Conservation (phyloP, 2,329 filamentous ascomycete species). For the Conoideocrella luteorostrata region DNA sequence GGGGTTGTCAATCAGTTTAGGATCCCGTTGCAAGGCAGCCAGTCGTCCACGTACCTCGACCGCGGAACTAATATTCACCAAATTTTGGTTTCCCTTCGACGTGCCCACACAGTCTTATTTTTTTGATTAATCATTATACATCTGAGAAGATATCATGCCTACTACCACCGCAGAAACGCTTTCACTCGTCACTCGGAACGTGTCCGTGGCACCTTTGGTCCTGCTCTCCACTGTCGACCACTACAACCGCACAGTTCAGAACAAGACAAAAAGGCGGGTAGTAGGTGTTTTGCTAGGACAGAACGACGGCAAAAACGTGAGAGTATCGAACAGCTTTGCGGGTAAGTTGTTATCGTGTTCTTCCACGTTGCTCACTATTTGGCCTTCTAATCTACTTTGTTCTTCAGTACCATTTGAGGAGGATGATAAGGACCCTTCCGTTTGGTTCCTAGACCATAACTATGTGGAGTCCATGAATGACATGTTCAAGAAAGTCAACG, state of each 20-base stretch:
- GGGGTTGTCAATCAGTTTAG: neutral
- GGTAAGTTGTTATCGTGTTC: conserved; percentile 45
- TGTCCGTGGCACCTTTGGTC: conserved; percentile 95
- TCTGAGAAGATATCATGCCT: conserved; percentile 60
- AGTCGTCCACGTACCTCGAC: neutral
- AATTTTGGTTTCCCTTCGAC: neutral
- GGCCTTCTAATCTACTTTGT: conserved; percentile 10
- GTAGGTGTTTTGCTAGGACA: conserved; percentile 92
- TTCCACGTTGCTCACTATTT: neutral
- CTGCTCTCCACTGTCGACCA: conserved; percentile 97
- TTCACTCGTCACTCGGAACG: conserved; percentile 87
- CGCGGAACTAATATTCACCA: neutral
- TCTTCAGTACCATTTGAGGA: conserved; percentile 88
- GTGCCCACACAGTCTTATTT: neutral
- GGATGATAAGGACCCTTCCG: conserved; percentile 95
- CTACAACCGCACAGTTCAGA: conserved; percentile 86
- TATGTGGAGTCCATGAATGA: conserved; percentile 99
- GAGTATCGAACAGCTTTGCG: conserved; percentile 98
- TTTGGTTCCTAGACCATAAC: conserved; percentile 99
- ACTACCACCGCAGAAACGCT: conserved; percentile 95
- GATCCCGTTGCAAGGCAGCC: conserved; percentile 5
- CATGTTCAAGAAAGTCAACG: conserved; percentile 99
- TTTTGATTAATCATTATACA: neutral
- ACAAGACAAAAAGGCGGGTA: conserved; percentile 78
- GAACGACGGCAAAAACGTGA: conserved; percentile 92